phyloP scores from a whole-genome alignment of 1,284 basidiomycete genomes.

The Austroboletus novae-zelandiae region DNA sequence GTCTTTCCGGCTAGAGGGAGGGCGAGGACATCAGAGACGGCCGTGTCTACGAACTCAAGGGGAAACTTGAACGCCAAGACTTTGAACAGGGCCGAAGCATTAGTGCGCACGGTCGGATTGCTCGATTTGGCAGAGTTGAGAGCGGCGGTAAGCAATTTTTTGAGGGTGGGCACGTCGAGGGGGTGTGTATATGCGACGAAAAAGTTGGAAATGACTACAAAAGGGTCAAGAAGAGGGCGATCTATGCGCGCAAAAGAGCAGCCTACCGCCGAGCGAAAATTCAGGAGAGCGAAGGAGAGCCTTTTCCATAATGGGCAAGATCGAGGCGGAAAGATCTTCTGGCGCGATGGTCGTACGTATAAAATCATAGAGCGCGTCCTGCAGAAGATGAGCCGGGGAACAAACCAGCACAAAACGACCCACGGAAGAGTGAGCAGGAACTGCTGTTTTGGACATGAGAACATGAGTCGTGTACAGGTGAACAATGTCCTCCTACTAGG shows the following conservation, averaged over 20 bases:
- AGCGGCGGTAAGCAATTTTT: slow-evolving; percentile 61
- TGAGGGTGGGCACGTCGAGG: slow-evolving; percentile 54
- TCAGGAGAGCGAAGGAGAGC: slow-evolving; percentile 74
- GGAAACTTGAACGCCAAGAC: slow-evolving; percentile 42
- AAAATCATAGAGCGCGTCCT: slow-evolving; percentile 61
- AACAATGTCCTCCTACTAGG: slow-evolving; percentile 47
- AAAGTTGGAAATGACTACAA: slow-evolving; percentile 53
- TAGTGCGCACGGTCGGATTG: slow-evolving; percentile 61
- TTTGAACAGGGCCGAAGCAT: slow-evolving; percentile 62
- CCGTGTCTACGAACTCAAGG: slow-evolving; percentile 38
- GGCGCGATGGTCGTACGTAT: slow-evolving; percentile 49
- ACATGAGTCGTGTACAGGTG: slow-evolving; percentile 50
- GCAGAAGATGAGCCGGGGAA: slow-evolving; percentile 9
- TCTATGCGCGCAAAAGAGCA: slow-evolving; percentile 9
- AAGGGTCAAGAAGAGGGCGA: slow-evolving; percentile 9
- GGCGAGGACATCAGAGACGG: slow-evolving; percentile 63
- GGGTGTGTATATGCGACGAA: slow-evolving; percentile 54
- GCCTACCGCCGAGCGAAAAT: slow-evolving; percentile 55
- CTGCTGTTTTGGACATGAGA: slow-evolving; percentile 55
- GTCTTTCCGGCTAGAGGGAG: slow-evolving; percentile 84
- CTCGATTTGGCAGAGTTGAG: slow-evolving; percentile 78
- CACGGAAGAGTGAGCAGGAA: slow-evolving; percentile 52
- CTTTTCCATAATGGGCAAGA: slow-evolving; percentile 73
- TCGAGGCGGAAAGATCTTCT: slow-evolving; percentile 47
- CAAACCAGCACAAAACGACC: slow-evolving; percentile 16